phyloP scores from a whole-genome alignment of 106 monocot genomes.

The Dendrobium officinale region DNA sequence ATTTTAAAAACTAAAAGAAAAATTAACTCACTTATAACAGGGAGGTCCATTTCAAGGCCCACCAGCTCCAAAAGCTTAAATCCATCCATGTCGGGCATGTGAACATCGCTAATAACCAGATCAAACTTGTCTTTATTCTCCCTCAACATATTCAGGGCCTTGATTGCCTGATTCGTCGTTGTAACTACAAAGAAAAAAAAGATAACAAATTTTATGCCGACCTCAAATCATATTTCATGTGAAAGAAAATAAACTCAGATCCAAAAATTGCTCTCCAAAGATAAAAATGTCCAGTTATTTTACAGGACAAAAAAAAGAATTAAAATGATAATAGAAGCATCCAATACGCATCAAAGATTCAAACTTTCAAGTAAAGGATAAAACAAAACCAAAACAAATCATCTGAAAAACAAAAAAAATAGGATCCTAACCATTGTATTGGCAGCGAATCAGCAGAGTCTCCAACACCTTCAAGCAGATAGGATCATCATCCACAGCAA shows the following conservation, averaged over 20 bases:
- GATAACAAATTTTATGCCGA: neutral
- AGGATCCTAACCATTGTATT: constrained; percentile 26
- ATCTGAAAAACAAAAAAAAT: neutral
- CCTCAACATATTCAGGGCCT: constrained; percentile 32
- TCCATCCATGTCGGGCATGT: constrained; percentile 57
- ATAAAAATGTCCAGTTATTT: neutral
- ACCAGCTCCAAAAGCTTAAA: constrained; percentile 48
- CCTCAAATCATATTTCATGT: neutral
- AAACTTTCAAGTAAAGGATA: neutral
- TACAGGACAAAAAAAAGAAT: neutral
- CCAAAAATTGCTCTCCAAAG: neutral
- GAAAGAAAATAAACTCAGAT: neutral
- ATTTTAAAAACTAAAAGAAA: neutral
- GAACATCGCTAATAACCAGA: constrained; percentile 50
- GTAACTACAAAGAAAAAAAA: constrained; percentile 25
- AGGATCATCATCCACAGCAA: constrained; percentile 40
- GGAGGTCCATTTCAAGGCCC: constrained; percentile 54
- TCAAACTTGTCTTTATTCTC: constrained; percentile 47
- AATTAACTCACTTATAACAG: constrained; percentile 40
- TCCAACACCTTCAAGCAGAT: constrained; percentile 33
- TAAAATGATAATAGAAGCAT: neutral
- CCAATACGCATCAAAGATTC: neutral
- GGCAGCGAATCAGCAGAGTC: constrained; percentile 25
- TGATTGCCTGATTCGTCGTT: constrained; percentile 16
- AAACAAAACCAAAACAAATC: neutral